Percentiles rank a stretch among this genome's conserved stretches.
Evolutionary conservation across 2,329 filamentous ascomycete genomes (phyloP).

Genomic region (Cordyceps farinosa): DNA sequence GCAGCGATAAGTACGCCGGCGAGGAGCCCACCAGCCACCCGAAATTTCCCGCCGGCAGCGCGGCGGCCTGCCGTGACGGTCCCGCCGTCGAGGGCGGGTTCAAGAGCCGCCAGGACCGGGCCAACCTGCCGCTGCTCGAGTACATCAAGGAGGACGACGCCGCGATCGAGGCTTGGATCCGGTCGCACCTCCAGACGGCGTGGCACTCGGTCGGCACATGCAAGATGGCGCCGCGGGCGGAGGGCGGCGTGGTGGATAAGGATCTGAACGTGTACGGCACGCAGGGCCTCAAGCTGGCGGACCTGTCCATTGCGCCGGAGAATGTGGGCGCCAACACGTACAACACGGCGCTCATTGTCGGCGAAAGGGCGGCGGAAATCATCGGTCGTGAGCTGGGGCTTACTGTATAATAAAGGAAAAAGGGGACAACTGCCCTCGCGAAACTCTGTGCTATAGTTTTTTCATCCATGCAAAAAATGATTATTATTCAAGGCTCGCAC

Average conservation of each 20-base stretch:
- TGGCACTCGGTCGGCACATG: constrained; percentile 43
- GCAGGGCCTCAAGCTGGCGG: constrained; percentile 31
- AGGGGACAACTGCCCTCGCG: too few relatives aligned
- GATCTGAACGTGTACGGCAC: constrained; percentile 41
- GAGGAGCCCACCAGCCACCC: constrained; percentile 41
- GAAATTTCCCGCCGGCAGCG: constrained; percentile 36
- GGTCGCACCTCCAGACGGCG: constrained; percentile 35
- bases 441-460: too few relatives aligned
- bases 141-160: constrained; percentile 46
- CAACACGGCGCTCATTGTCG: constrained; percentile 45
- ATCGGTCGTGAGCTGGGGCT: constrained; percentile 33
- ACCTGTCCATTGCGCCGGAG: constrained; percentile 30
- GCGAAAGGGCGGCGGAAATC: constrained; percentile 43
- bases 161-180: constrained; percentile 41
- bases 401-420: background rate
- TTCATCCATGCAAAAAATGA: background rate
- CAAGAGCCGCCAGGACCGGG: constrained; percentile 34
- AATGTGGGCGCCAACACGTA: constrained; percentile 46
- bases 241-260: constrained; percentile 39
- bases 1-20: constrained; percentile 49
- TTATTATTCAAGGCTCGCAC: background rate
- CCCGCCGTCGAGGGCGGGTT: constrained; percentile 35
- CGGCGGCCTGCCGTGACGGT: constrained; percentile 42
- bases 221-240: constrained; percentile 38
- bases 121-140: constrained; percentile 35